Percentiles rank a stretch among this genome's conserved stretches.
Conservation (phyloP, 352 stramenopile species). For the Pythium folliculosum region DNA sequence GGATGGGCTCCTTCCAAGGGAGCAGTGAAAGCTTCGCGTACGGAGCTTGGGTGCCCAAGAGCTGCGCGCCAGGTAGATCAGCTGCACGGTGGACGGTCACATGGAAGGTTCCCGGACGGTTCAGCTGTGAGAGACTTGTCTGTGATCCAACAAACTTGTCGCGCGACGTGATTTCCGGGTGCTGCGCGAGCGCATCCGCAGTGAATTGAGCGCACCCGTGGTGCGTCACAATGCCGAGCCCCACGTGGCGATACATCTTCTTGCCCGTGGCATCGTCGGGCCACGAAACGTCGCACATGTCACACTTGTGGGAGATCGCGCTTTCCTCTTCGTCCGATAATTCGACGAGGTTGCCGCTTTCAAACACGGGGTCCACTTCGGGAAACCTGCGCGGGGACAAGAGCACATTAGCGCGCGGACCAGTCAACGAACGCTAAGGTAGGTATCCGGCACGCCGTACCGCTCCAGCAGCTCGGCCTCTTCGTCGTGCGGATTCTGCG, state of each 20-base stretch:
- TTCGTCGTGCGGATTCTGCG: constrained; percentile 42
- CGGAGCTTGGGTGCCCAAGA: constrained; percentile 64
- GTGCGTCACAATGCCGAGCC: constrained; percentile 61
- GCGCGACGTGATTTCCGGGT: constrained; percentile 59
- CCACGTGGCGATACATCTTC: constrained; percentile 59
- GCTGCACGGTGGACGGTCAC: constrained; percentile 74
- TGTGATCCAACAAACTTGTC: constrained; percentile 45
- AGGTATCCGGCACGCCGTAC: constrained; percentile 7
- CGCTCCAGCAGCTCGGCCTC: constrained; percentile 52
- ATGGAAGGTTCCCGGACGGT: constrained; percentile 74
- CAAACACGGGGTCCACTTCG: constrained; percentile 74
- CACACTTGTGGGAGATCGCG: constrained; percentile 44
- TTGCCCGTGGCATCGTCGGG: constrained; percentile 54
- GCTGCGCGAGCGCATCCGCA: constrained; percentile 57
- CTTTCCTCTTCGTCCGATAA: constrained; percentile 32
- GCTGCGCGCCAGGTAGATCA: constrained; percentile 64
- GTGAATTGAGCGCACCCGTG: constrained; percentile 78
- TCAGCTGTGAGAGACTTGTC: constrained; percentile 53
- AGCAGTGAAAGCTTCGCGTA: constrained; percentile 78
- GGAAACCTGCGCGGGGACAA: constrained; percentile 34
- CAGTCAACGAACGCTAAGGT: no score
- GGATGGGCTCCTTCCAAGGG: constrained; percentile 83
- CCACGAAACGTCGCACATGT: constrained; percentile 86
- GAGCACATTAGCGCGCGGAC: not conserved
- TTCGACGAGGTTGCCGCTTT: constrained; percentile 59